phyloP scores from a whole-genome alignment of 371 early-diverging fungal species.

The Mucor lusitanicus region DNA sequence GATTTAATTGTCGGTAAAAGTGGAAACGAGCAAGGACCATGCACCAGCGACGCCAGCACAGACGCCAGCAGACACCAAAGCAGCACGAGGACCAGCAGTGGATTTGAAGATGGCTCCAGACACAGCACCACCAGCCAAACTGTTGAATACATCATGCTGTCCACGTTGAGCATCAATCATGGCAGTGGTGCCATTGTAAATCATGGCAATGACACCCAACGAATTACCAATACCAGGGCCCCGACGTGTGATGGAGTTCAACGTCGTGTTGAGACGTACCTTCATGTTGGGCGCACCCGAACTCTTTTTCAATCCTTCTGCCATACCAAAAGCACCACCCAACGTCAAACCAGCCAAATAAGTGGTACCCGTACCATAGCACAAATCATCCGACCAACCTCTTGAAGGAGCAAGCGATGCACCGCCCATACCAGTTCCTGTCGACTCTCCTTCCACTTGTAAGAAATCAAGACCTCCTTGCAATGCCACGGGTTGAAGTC shows the following conservation, averaged over 20 bases:
- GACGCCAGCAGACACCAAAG: constrained; percentile 59
- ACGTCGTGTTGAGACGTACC: constrained; percentile 80
- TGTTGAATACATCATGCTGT: constrained; percentile 66
- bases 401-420: constrained; percentile 72
- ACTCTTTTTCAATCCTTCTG: constrained; percentile 74
- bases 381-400: constrained; percentile 82
- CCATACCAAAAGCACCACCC: constrained; percentile 82
- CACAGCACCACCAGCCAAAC: constrained; percentile 73
- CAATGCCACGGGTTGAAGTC: constrained; percentile 60
- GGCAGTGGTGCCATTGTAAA: constrained; percentile 78
- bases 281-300: constrained; percentile 59
- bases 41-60: constrained; percentile 60
- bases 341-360: constrained; percentile 78
- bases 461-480: constrained; percentile 67
- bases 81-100: constrained; percentile 60
- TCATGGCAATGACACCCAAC: constrained; percentile 79
- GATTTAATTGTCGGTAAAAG: constrained; percentile 30
- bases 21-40: constrained; percentile 47
- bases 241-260: constrained; percentile 84
- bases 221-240: constrained; percentile 89
- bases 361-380: constrained; percentile 85
- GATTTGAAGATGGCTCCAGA: constrained; percentile 82
- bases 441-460: constrained; percentile 45
- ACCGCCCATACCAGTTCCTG: constrained; percentile 30
- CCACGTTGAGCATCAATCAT: constrained; percentile 67